phyloP scores from a whole-genome alignment of 1,139 yeast genomes.

The Protomyces pachydermus region DNA sequence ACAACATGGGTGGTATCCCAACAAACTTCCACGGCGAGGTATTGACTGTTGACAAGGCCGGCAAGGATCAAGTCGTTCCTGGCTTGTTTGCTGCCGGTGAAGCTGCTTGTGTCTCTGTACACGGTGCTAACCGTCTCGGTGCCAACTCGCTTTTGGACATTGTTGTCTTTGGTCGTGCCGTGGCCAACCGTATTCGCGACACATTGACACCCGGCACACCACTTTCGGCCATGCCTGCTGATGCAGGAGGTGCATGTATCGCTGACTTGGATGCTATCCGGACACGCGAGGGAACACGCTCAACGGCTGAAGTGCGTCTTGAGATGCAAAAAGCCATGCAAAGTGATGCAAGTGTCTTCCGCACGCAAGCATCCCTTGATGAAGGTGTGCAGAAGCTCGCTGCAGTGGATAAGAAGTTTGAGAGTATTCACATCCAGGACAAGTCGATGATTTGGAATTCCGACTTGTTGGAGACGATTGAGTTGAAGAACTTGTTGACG shows the following conservation, averaged over 20 bases:
- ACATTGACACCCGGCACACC: constrained; percentile 84
- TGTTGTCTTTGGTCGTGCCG: constrained; percentile 98
- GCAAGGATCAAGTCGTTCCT: constrained; percentile 86
- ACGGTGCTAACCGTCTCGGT: constrained; percentile 98
- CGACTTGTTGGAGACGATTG: constrained; percentile 92
- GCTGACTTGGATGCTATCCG: constrained; percentile 85
- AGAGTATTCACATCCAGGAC: constrained; percentile 78
- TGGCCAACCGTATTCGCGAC: constrained; percentile 83
- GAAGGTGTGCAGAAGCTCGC: constrained; percentile 80
- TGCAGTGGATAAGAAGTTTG: constrained; percentile 68
- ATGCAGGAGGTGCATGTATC: constrained; percentile 82
- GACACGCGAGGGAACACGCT: constrained; percentile 71
- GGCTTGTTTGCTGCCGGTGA: constrained; percentile 98
- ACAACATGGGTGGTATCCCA: constrained; percentile 99
- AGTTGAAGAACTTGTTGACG: constrained; percentile 91
- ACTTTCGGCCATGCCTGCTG: constrained; percentile 71
- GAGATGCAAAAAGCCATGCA: constrained; percentile 97
- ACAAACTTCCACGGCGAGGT: constrained; percentile 72
- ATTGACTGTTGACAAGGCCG: constrained; percentile 73
- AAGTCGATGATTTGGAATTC: constrained; percentile 99
- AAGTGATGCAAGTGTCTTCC: constrained; percentile 92
- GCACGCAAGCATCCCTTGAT: constrained; percentile 87
- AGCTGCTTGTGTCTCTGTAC: constrained; percentile 98
- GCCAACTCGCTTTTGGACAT: constrained; percentile 97
- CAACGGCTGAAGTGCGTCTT: constrained; percentile 84